Evolutionary conservation across 2,329 filamentous ascomycete species (phyloP).

Genomic region (Tolypocladium nubicola): DNA sequence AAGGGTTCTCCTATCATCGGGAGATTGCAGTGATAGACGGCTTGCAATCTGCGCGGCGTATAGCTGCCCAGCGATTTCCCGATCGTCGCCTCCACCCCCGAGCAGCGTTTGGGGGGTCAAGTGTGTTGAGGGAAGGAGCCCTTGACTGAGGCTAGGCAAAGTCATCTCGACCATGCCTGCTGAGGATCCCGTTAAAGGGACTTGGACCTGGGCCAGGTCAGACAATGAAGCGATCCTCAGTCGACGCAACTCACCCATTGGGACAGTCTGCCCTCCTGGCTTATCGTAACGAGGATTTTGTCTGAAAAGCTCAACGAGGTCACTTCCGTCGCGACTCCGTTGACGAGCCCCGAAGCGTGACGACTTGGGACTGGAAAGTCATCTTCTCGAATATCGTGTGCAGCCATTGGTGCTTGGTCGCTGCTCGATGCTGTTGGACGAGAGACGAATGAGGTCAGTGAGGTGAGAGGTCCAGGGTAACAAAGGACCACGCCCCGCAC

Average conservation of each 20-base stretch:
- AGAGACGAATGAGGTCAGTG: neutral
- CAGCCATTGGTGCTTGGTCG: slow-evolving; percentile 21
- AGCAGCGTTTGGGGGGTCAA: slow-evolving; percentile 81
- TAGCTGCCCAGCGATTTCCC: slow-evolving; percentile 78
- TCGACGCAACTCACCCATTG: slow-evolving; percentile 64
- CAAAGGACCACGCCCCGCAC: slow-evolving; percentile 16
- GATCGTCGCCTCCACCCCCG: slow-evolving; percentile 67
- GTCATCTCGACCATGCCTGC: slow-evolving; percentile 53
- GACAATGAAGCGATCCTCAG: neutral
- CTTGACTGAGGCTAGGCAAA: slow-evolving; percentile 31
- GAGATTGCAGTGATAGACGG: slow-evolving; percentile 60
- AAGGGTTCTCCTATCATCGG: slow-evolving; percentile 51
- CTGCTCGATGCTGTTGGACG: neutral
- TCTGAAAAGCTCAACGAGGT: slow-evolving; percentile 69
- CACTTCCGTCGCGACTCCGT: slow-evolving; percentile 61
- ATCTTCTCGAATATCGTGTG: slow-evolving; percentile 32
- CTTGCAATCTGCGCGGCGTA: slow-evolving; percentile 85
- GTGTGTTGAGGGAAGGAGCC: slow-evolving; percentile 64
- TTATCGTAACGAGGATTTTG: slow-evolving; percentile 83
- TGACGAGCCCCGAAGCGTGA: slow-evolving; percentile 49
- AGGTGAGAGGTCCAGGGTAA: neutral
- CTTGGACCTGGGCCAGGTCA: slow-evolving; percentile 50
- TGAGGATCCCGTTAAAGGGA: slow-evolving; percentile 61
- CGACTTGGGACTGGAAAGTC: slow-evolving; percentile 59
- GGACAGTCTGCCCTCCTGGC: slow-evolving; percentile 72